These are phyloP conservation scores for Adansonia grandidieri DNA, from an alignment of 441 rosid species.

Conservation along the genomic window DNA sequence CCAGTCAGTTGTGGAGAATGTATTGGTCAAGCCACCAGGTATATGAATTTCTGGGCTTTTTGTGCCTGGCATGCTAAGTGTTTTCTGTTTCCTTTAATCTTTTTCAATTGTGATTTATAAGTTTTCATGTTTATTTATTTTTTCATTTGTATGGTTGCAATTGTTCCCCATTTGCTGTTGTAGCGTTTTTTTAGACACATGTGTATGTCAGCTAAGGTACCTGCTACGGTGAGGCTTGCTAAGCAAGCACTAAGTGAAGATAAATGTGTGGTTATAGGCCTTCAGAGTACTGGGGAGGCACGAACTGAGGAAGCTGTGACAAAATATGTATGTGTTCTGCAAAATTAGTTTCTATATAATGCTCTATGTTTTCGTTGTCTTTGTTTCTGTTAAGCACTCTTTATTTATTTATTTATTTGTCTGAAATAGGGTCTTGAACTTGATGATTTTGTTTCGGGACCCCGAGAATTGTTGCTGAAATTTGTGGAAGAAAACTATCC, in stretches of 20 bases:
- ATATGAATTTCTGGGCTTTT: slow-evolving; percentile 31
- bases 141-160: slow-evolving; percentile 12
- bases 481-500: slow-evolving; percentile 99
- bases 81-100: slow-evolving; percentile 6
- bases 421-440: slow-evolving; percentile 85
- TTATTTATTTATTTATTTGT: slow-evolving; percentile 23
- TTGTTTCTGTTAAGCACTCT: slow-evolving; percentile 17
- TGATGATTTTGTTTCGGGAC: slow-evolving; percentile 99
- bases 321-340: slow-evolving; percentile 77
- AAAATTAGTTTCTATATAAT: slow-evolving; percentile 26
- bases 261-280: slow-evolving; percentile 97
- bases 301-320: slow-evolving; percentile 98
- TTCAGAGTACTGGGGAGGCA: slow-evolving; percentile 99
- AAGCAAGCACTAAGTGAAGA: slow-evolving; percentile 72
- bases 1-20: slow-evolving; percentile 94
- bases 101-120: slow-evolving; percentile 2
- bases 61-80: background rate
- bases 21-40: slow-evolving; percentile 99
- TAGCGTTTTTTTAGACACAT: slow-evolving; percentile 99
- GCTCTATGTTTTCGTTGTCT: slow-evolving; percentile 21
- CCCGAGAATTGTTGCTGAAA: slow-evolving; percentile 95
- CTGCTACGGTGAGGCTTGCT: slow-evolving; percentile 87
- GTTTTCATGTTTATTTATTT: slow-evolving; percentile 23
- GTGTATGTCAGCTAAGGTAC: slow-evolving; percentile 99
- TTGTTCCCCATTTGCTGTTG: slow-evolving; percentile 38